A percentile compares a stretch with the other conserved stretches of the same genome.
Evolutionary conservation across 345 rosid genomes (phyloP).

Genomic region (Salix arbutifolia): DNA sequence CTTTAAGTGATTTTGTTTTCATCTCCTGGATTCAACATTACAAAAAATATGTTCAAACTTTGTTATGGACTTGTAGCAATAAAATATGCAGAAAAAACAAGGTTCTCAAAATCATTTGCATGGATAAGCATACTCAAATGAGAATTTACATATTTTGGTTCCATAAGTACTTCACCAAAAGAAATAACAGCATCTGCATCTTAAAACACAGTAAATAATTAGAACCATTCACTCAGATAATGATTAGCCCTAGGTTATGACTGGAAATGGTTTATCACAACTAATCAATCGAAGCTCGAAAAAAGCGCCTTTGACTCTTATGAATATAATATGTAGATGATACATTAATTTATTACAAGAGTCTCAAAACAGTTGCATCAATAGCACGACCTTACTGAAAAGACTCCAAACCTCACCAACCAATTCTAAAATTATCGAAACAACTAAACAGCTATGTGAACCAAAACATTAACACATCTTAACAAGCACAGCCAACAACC

Average conservation of each 20-base stretch:
- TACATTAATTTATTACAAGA: neutral
- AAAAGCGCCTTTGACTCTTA: neutral
- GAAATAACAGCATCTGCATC: neutral
- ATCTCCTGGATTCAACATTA: neutral
- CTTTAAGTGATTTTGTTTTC: neutral
- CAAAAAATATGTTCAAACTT: neutral
- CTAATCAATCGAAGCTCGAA: neutral
- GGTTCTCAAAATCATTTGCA: neutral
- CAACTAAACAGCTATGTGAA: neutral
- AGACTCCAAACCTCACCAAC: neutral
- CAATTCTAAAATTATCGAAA: neutral
- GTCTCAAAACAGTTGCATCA: neutral
- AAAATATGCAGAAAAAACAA: neutral
- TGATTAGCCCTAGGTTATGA: neutral
- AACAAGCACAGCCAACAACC: neutral
- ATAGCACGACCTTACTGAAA: neutral
- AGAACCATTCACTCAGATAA: neutral
- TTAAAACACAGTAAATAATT: neutral
- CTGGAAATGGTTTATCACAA: neutral
- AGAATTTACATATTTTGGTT: neutral
- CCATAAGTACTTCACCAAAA: neutral
- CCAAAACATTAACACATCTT: neutral
- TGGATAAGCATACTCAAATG: neutral
- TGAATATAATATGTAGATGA: neutral
- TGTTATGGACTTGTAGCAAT: neutral